Percentiles rank a stretch among this genome's conserved stretches.
Evolutionary conservation across 2,329 filamentous ascomycete species (phyloP).

Genomic region (Scorias spongiosa): DNA sequence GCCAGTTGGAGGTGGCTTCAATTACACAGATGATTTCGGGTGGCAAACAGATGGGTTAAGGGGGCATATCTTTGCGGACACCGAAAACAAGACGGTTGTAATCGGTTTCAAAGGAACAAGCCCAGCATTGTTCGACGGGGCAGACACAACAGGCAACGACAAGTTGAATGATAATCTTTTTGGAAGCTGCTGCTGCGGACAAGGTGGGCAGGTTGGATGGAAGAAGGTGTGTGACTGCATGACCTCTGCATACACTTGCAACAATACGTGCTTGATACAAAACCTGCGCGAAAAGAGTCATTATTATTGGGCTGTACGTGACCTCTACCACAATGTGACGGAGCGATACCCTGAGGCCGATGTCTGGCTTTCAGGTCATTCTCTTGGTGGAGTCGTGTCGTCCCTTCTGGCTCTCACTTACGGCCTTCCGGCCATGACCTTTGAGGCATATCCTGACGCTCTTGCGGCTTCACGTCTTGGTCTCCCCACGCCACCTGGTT

Average conservation of each 20-base stretch:
- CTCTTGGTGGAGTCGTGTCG: slow-evolving; percentile 75
- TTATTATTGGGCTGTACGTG: slow-evolving; percentile 78
- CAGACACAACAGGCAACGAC: slow-evolving; percentile 91
- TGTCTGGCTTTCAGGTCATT: slow-evolving; percentile 85
- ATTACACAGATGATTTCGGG: slow-evolving; percentile 77
- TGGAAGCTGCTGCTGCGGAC: slow-evolving; percentile 93
- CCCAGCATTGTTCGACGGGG: slow-evolving; percentile 85
- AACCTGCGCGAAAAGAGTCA: slow-evolving; percentile 68
- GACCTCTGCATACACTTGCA: slow-evolving; percentile 73
- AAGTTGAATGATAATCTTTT: slow-evolving; percentile 97
- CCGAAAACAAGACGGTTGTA: slow-evolving; percentile 70
- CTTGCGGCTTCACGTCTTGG: slow-evolving; percentile 72
- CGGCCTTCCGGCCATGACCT: slow-evolving; percentile 78
- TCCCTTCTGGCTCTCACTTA: slow-evolving; percentile 86
- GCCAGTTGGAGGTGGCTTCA: slow-evolving; percentile 64
- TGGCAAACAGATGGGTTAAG: slow-evolving; percentile 82
- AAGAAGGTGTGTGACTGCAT: slow-evolving; percentile 89
- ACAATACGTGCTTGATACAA: slow-evolving; percentile 71
- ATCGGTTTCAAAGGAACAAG: slow-evolving; percentile 60
- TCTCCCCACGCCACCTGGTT: slow-evolving; percentile 68
- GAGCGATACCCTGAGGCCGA: slow-evolving; percentile 71
- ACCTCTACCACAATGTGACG: slow-evolving; percentile 86
- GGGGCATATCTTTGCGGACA: slow-evolving; percentile 83
- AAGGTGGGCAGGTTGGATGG: slow-evolving; percentile 82
- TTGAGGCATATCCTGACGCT: slow-evolving; percentile 84